phyloP scores from a whole-genome alignment of 805 yeast genomes.

The Wickerhamiella alocasiicola region DNA sequence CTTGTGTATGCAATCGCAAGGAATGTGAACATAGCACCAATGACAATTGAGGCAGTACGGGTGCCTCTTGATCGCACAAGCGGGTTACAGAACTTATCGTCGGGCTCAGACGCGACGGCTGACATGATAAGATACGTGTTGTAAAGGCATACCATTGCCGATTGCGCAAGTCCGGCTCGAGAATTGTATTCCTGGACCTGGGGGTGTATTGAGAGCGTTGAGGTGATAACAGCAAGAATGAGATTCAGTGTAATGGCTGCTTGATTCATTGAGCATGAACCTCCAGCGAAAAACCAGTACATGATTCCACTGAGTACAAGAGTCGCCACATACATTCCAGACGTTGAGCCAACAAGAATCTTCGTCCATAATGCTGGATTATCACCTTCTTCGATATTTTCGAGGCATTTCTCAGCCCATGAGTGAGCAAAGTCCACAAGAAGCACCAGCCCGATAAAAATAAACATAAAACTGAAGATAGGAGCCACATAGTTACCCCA shows the following conservation, averaged over 20 bases:
- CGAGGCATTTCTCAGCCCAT: conserved; percentile 94
- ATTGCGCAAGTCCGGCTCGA: conserved; percentile 90
- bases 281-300: conserved; percentile 70
- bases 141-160: conserved; percentile 89
- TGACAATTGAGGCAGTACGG: conserved; percentile 69
- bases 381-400: conserved; percentile 65
- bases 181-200: conserved; percentile 85
- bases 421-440: conserved; percentile 96
- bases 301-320: conserved; percentile 61
- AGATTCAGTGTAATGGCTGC: conserved; percentile 73
- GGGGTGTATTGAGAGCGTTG: conserved; percentile 66
- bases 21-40: conserved; percentile 90
- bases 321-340: conserved; percentile 67
- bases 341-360: conserved; percentile 74
- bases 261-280: conserved; percentile 79
- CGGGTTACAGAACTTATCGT: conserved; percentile 86
- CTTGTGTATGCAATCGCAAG: conserved; percentile 95
- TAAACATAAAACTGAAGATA: conserved; percentile 68
- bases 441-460: conserved; percentile 78
- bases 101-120: conserved; percentile 95
- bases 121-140: conserved; percentile 84
- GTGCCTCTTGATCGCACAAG: conserved; percentile 80
- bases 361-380: conserved; percentile 59
- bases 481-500: conserved; percentile 90
- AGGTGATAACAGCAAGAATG: conserved; percentile 47